A percentile compares a stretch with the other conserved stretches of the same genome.
Evolutionary conservation across 306 rosid genomes (phyloP).

Genomic region (Rosa persica): DNA sequence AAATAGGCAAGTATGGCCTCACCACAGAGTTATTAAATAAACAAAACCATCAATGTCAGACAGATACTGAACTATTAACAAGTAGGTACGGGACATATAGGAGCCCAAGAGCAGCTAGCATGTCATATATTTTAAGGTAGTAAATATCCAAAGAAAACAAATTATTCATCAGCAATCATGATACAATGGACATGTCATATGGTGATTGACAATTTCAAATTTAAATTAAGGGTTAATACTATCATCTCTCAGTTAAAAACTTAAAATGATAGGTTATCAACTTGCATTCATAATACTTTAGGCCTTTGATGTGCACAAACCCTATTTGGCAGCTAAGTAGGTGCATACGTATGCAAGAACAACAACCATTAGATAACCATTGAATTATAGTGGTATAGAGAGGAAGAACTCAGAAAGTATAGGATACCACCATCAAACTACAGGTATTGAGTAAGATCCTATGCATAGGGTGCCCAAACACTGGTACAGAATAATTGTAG

Average conservation of each 20-base stretch:
- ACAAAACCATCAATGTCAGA: not conserved
- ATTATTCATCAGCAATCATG: not conserved
- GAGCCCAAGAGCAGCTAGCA: not conserved
- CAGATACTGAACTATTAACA: not conserved
- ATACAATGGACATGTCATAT: not conserved
- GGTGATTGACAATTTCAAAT: not conserved
- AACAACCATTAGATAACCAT: too few relatives aligned
- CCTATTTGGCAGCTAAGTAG: not conserved
- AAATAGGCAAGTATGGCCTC: not conserved
- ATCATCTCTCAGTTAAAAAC: not conserved
- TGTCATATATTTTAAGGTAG: not conserved
- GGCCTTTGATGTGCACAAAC: not conserved
- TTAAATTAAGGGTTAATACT: not conserved
- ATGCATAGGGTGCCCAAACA: not conserved
- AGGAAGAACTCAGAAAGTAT: not conserved
- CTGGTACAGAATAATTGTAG: not conserved
- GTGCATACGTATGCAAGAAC: not conserved
- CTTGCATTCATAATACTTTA: not conserved
- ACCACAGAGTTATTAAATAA: not conserved
- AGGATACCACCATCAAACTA: slow-evolving; percentile 6
- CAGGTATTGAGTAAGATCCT: not conserved
- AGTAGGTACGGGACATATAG: not conserved
- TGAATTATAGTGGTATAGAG: not conserved
- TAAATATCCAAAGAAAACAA: not conserved
- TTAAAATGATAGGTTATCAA: not conserved